These are phyloP conservation scores for Harringtonia aguacate DNA, from an alignment of 2,329 filamentous ascomycete genomes.

Conservation along the genomic window DNA sequence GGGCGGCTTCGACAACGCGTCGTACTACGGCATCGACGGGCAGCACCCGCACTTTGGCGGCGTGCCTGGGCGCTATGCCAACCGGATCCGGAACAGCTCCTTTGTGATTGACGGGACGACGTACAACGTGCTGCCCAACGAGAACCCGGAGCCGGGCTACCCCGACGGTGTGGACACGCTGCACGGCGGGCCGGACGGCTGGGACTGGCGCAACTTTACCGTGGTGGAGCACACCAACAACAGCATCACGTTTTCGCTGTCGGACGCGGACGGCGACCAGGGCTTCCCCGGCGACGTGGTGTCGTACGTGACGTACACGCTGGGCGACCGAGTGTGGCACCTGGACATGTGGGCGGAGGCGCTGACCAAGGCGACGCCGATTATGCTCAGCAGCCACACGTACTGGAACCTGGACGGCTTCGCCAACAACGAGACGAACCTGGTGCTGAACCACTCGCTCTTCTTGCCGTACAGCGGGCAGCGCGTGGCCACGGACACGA, in stretches of 20 bases:
- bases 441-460: slow-evolving; percentile 60
- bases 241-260: slow-evolving; percentile 66
- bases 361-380: slow-evolving; percentile 66
- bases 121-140: slow-evolving; percentile 53
- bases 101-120: slow-evolving; percentile 55
- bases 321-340: slow-evolving; percentile 57
- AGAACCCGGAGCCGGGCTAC: slow-evolving; percentile 39
- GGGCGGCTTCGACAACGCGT: slow-evolving; percentile 65
- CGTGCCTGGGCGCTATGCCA: slow-evolving; percentile 68
- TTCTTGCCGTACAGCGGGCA: slow-evolving; percentile 63
- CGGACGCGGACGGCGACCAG: slow-evolving; percentile 61
- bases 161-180: slow-evolving; percentile 52
- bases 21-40: slow-evolving; percentile 53
- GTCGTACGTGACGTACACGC: slow-evolving; percentile 62
- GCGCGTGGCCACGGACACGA: slow-evolving; percentile 57
- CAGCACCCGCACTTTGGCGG: slow-evolving; percentile 62
- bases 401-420: slow-evolving; percentile 84
- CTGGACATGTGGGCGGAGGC: slow-evolving; percentile 62
- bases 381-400: slow-evolving; percentile 65
- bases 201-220: slow-evolving; percentile 71
- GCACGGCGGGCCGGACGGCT: slow-evolving; percentile 60
- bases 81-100: slow-evolving; percentile 68
- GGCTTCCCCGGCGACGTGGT: slow-evolving; percentile 73
- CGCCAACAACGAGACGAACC: slow-evolving; percentile 57
- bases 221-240: slow-evolving; percentile 55